A percentile compares a stretch with the other conserved stretches of the same genome.
phyloP scores from a whole-genome alignment of 2,329 filamentous ascomycete species.

The Colletotrichum sp. region DNA sequence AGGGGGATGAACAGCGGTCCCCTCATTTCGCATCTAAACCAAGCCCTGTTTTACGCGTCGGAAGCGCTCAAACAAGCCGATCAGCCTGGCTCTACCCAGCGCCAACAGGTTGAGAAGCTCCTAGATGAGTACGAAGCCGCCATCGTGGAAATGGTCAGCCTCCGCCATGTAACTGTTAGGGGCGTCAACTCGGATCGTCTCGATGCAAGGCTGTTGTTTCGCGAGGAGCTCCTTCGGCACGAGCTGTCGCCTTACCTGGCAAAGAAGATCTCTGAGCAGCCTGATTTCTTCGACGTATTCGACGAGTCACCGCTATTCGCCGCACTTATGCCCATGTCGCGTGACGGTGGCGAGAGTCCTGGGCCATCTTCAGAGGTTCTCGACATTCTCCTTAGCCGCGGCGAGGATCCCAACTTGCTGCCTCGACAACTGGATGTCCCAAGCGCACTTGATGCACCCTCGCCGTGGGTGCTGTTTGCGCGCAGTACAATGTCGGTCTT shows the following conservation, averaged over 20 bases:
- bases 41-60: not conserved
- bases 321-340: not conserved
- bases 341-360: not conserved
- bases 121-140: not conserved
- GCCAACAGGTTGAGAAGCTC: not conserved
- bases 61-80: not conserved
- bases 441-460: not conserved
- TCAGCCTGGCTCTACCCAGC: not conserved
- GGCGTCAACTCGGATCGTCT: not conserved
- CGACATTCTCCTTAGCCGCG: not conserved
- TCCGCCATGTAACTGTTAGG: not conserved
- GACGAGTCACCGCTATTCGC: not conserved
- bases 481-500: not conserved
- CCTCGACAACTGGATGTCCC: not conserved
- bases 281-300: not conserved
- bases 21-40: not conserved
- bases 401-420: not conserved
- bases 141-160: not conserved
- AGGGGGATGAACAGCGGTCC: not conserved
- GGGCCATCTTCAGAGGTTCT: not conserved
- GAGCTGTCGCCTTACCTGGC: not conserved
- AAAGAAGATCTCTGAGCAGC: not conserved
- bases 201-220: not conserved
- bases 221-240: not conserved
- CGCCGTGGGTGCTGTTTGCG: not conserved